Evolutionary conservation across 2,329 filamentous ascomycete genomes (phyloP), one percentile per base, ranked within the genome.

Genomic region (Coleophoma eucalyptorum): DNA sequence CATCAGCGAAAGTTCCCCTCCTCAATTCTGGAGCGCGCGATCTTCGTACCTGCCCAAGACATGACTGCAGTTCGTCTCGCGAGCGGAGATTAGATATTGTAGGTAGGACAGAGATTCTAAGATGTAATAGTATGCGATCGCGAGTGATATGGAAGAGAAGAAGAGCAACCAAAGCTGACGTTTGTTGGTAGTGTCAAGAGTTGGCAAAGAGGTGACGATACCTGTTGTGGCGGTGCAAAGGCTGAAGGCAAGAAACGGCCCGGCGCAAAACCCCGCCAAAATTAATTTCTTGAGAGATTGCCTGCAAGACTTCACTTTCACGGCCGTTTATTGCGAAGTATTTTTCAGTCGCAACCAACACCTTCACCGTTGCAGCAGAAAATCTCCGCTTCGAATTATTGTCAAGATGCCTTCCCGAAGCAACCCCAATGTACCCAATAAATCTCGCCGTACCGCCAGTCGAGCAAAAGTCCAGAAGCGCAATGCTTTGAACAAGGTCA

Each of bases 41-140:
- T 46, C 21, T 44, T 33, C 66, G 51, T 70, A 75, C 73, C 73
- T 60, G 72, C 72, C 73, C 73, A 76, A 55, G 72, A 75, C 73
- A 76, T 76, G 61, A 58, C 70, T 63, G 62, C 38, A 10, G 26
- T 31, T 43, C 7, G 13, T 3, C 26, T 20, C 19, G 15, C 11
- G 8, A 11, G 31, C 34, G 5, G 12, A 33, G 43, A 33, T 46
- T 12, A 26, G 26, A 18, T 34, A n/a, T 33, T 33, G 12, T 34
- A 34, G n/a, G 26, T 10, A 16, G 12, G 26, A 32, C 18, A 2
- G 16, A 42, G 40, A 42, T 18, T 42, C 19, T 6, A 42, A n/a
- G 13, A 12, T 3, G 18, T 10, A 8, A 26, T 26, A 26, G 10
- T 26, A 26, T 5, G 26, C 26, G 26, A 26, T 26, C 10, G 26